Percentiles rank a stretch among this genome's conserved stretches.
Evolutionary conservation across 768 basidiomycete species (phyloP).

Genomic region (Dioszegia aurantiaca): DNA sequence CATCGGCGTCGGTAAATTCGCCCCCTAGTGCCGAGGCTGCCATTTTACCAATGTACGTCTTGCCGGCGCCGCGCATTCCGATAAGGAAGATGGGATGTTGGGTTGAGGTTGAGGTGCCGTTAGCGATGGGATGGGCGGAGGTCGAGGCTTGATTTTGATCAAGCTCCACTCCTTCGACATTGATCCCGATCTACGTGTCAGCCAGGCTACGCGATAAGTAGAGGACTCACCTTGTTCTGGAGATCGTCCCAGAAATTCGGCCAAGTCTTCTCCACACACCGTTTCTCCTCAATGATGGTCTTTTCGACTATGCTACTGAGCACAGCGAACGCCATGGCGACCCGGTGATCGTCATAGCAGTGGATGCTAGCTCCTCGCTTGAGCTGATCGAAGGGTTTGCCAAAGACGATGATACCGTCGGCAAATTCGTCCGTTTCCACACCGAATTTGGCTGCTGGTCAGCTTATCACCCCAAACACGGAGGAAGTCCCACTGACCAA

Average conservation of each 20-base stretch:
- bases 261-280: constrained; percentile 99
- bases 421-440: constrained; percentile 86
- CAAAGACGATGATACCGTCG: constrained; percentile 87
- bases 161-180: constrained; percentile 80
- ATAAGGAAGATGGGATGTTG: constrained; percentile 64
- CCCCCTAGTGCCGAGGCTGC: constrained; percentile 72
- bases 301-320: constrained; percentile 68
- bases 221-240: constrained; percentile 65
- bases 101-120: constrained; percentile 21
- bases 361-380: constrained; percentile 72
- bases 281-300: constrained; percentile 88
- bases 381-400: constrained; percentile 65
- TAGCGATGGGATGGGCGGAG: constrained; percentile 55
- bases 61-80: constrained; percentile 97
- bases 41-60: constrained; percentile 78
- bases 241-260: constrained; percentile 99
- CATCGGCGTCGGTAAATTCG: constrained; percentile 80
- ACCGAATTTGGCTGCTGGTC: constrained; percentile 77
- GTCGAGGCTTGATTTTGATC: constrained; percentile 54
- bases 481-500: constrained; percentile 59
- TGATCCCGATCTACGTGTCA: constrained; percentile 71
- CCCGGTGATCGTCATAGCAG: constrained; percentile 97
- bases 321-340: constrained; percentile 97
- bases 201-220: constrained; percentile 53
- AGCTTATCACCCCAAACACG: neutral